Evolutionary conservation across 192 early-diverging fungal genomes (phyloP).

Genomic region (Coemansia sp.): DNA sequence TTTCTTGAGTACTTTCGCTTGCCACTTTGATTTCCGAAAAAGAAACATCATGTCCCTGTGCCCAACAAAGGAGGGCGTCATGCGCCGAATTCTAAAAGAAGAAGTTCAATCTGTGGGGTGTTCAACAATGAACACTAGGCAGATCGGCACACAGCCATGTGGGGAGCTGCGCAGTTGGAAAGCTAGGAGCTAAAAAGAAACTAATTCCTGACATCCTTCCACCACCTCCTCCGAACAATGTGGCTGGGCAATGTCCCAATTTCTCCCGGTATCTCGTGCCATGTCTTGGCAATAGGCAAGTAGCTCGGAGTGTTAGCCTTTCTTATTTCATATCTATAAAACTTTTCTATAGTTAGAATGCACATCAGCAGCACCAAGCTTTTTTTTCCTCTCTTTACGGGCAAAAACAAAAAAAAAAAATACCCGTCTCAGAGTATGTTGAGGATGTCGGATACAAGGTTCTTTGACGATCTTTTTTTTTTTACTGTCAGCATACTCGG

Average conservation of each 20-base stretch:
- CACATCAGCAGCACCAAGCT: background rate
- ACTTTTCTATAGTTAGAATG: background rate
- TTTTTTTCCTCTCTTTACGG: background rate
- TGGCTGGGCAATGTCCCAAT: background rate
- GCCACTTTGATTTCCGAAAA: no score
- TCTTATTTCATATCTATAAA: background rate
- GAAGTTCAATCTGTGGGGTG: background rate
- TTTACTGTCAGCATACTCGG: background rate
- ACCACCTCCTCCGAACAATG: no score
- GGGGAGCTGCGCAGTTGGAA: background rate
- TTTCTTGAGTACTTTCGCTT: background rate
- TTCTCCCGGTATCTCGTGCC: background rate
- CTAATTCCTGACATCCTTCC: background rate
- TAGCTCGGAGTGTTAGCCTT: background rate
- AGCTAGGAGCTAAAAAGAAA: background rate
- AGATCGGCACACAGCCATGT: constrained; percentile 3
- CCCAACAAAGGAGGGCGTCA: background rate
- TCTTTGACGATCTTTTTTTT: background rate
- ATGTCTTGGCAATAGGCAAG: background rate
- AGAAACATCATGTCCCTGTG: background rate
- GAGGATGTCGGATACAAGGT: constrained; percentile 2
- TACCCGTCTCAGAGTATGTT: background rate
- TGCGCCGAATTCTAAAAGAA: constrained; percentile 8
- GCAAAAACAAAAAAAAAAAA: background rate
- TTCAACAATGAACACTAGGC: background rate